Conservation (phyloP, 306 rosid genomes). For the Rosa multiflora region DNA sequence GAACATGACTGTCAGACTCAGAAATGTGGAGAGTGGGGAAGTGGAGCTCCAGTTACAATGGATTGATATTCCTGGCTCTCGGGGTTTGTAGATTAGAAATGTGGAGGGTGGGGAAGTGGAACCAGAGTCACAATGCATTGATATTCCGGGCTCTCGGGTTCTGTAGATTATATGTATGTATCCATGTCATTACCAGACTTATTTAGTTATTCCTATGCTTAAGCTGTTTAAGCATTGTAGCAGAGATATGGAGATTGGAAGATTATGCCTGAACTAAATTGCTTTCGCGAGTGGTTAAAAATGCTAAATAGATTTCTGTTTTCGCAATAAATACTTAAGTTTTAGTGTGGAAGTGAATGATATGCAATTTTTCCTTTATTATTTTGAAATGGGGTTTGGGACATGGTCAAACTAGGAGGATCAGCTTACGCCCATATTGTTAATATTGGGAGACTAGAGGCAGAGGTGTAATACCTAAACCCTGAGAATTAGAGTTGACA, state of each 20-base stretch:
- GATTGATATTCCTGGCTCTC: conserved; percentile 78
- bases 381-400: too few species aligned
- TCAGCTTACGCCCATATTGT: too few species aligned
- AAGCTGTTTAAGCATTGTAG: background rate
- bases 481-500: too few species aligned
- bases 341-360: too few species aligned
- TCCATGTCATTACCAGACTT: background rate
- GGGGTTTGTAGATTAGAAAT: conserved; percentile 33
- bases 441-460: too few species aligned
- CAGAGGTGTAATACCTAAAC: too few species aligned
- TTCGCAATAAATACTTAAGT: background rate
- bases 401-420: too few species aligned
- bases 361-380: too few species aligned
- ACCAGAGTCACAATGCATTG: too few species aligned
- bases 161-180: background rate
- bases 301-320: too few species aligned
- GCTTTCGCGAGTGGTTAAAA: background rate
- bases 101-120: too few species aligned
- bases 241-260: background rate
- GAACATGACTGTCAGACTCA: conserved; percentile 59
- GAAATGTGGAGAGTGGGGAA: conserved; percentile 80
- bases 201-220: background rate
- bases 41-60: conserved; percentile 66
- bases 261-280: background rate
- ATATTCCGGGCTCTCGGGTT: too few species aligned